Percentiles rank a stretch among this genome's conserved stretches.
Evolutionary conservation across 495 filamentous ascomycete species (phyloP).

Genomic region (Trichoderma gamsii): DNA sequence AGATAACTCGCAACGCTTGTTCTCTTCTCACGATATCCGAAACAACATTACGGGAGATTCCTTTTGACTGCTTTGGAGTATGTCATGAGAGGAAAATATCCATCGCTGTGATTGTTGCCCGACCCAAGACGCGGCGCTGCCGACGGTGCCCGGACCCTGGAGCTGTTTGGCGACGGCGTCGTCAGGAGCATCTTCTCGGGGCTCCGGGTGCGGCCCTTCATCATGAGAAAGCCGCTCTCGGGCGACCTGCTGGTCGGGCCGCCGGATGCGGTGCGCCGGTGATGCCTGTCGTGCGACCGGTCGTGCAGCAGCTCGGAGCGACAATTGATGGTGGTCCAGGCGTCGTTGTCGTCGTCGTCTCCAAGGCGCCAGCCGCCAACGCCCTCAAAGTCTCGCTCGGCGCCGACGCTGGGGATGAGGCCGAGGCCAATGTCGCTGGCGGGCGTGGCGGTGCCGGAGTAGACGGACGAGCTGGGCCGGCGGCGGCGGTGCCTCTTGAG

Average conservation of each 20-base stretch:
- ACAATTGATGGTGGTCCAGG: conserved; percentile 69
- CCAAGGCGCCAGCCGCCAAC: conserved; percentile 70
- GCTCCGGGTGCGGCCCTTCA: conserved; percentile 22
- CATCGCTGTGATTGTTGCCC: conserved; percentile 19
- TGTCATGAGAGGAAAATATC: conserved; percentile 23
- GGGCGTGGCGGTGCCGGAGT: conserved; percentile 30
- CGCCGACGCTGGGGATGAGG: conserved; percentile 35
- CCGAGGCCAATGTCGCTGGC: conserved; percentile 29
- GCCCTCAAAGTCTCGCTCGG: conserved; percentile 75
- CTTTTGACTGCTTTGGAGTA: conserved; percentile 19
- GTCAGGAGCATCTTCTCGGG: conserved; percentile 21
- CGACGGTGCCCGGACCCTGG: conserved; percentile 31
- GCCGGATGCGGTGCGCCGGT: conserved; percentile 34
- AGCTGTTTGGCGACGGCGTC: conserved; percentile 30
- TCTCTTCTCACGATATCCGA: not conserved
- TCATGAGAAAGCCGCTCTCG: conserved; percentile 23
- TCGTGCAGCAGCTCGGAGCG: conserved; percentile 69
- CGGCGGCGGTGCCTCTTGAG: conserved; percentile 19
- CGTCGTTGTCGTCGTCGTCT: conserved; percentile 52
- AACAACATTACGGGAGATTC: not conserved
- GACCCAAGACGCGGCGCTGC: not conserved
- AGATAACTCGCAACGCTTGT: not conserved
- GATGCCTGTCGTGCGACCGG: conserved; percentile 41
- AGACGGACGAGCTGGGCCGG: conserved; percentile 14
- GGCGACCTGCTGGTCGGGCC: conserved; percentile 22